These are phyloP conservation scores for Septoria linicola DNA, from an alignment of 2,329 filamentous ascomycete genomes.

Conservation along the genomic window DNA sequence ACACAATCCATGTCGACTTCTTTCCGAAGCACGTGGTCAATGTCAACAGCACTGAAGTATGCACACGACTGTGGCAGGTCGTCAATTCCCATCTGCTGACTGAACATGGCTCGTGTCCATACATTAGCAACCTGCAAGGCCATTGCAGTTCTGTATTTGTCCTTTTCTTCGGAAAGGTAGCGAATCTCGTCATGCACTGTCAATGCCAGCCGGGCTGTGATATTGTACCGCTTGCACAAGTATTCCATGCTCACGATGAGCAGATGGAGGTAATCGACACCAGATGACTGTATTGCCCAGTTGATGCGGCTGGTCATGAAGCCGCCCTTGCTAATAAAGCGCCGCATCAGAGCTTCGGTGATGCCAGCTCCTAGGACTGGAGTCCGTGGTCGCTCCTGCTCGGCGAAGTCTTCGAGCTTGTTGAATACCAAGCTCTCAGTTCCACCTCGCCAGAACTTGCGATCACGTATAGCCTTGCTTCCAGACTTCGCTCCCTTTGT, in stretches of 20 bases:
- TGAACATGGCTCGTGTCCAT: slow-evolving; percentile 97
- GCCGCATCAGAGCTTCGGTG: slow-evolving; percentile 87
- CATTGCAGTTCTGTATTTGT: slow-evolving; percentile 87
- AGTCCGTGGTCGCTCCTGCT: slow-evolving; percentile 86
- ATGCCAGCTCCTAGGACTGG: slow-evolving; percentile 93
- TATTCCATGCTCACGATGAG: slow-evolving; percentile 95
- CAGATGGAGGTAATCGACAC: slow-evolving; percentile 94
- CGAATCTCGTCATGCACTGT: slow-evolving; percentile 98
- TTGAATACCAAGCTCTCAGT: slow-evolving; percentile 99
- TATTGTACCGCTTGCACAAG: slow-evolving; percentile 77
- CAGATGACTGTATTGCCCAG: slow-evolving; percentile 97
- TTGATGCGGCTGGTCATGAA: slow-evolving; percentile 98
- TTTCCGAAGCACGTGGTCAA: slow-evolving; percentile 93
- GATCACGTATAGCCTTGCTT: slow-evolving; percentile 68
- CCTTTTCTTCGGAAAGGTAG: slow-evolving; percentile 80
- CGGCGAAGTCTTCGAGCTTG: slow-evolving; percentile 94
- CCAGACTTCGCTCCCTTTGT: slow-evolving; percentile 89
- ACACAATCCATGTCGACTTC: slow-evolving; percentile 98
- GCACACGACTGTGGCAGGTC: slow-evolving; percentile 92
- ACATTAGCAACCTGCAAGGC: slow-evolving; percentile 91
- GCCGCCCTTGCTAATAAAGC: slow-evolving; percentile 81
- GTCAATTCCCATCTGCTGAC: slow-evolving; percentile 92
- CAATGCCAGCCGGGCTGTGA: slow-evolving; percentile 81
- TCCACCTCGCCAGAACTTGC: slow-evolving; percentile 89
- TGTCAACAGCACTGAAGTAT: slow-evolving; percentile 92